Evolutionary conservation across 108 stramenopile species (phyloP), one percentile per base, ranked within the genome.

Genomic region (Nannochloropsis oceanica): DNA sequence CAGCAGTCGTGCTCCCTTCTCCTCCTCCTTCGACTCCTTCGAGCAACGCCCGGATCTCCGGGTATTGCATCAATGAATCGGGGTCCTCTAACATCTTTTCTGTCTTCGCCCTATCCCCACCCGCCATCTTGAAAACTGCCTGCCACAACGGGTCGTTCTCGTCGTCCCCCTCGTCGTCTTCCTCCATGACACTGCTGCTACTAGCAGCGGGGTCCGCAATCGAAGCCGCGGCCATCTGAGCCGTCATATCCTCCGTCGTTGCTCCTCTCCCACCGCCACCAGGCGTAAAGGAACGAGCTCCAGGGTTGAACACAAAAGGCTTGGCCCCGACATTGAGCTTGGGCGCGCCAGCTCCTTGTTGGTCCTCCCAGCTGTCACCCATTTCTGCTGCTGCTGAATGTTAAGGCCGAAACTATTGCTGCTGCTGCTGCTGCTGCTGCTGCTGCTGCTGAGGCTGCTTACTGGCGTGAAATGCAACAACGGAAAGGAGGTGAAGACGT

Each of bases 81-180:
- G 91, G 88, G 79, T 91, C 86, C 42, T 91, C 91, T 8, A 91
- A 90, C 88, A 91, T 87, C 81, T 90, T 85, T 20, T 84, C 42
- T 13, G 91, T 89, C 26, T 86, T 73, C 81, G 43, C 84, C 8
- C 90, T 84, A 79, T 91, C 90, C 18, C 91, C 91, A 14, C 27
- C 42, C 7, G 91, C 89, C 24, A 89, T 26, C 25, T 90, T 84
- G 73, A 91, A 84, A 27, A 88, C 89, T 43, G 86, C 91, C 26
- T 86, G 86, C 91, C 91, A 91, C 84, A 91, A 79, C n/a, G 91
- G 91, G 80, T 91, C 91, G 25, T 89, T 88, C 85, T 91, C 91
- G 84, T 91, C 91, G 14, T 79, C 84, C 11, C 26, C 44, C 27
- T 84, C 83, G 12, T 25, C 59, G 81, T 26, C 25, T 1, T 25